phyloP scores from a whole-genome alignment of 179 eudicot genomes.

The Vitellaria paradoxa region DNA sequence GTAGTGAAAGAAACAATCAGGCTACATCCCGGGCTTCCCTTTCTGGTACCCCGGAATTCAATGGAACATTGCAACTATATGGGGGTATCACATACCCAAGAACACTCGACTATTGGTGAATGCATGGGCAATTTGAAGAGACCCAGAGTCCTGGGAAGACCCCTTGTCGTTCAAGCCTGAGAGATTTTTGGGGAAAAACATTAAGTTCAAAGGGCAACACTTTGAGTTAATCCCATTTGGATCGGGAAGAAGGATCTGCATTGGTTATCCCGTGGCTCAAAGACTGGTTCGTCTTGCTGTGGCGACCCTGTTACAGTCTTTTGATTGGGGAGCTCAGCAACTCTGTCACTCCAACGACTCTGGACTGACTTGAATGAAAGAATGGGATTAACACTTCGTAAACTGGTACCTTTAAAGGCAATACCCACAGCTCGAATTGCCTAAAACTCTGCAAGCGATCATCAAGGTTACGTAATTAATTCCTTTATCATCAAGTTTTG shows the following conservation, averaged over 20 bases:
- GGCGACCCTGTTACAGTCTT: neutral
- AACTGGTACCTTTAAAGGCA: no score
- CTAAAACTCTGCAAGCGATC: no score
- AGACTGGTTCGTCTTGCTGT: neutral
- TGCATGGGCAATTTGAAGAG: constrained; percentile 9
- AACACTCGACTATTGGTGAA: constrained; percentile 4
- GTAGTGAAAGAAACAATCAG: constrained; percentile 10
- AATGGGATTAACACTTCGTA: no score
- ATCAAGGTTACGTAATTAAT: no score
- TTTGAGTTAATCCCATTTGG: neutral
- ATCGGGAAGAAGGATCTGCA: neutral
- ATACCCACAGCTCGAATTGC: no score
- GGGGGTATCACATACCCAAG: constrained; percentile 7
- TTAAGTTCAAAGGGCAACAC: neutral
- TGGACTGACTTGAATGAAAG: neutral
- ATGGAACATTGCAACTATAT: constrained; percentile 4
- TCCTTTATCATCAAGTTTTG: no score
- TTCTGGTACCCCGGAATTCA: neutral
- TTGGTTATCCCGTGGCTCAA: neutral
- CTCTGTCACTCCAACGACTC: neutral
- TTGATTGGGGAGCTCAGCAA: constrained; percentile 5
- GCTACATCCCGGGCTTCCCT: neutral
- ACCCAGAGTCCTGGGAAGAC: neutral
- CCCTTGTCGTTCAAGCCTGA: neutral
- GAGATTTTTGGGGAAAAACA: neutral